Base-by-base conservation (phyloP, 2,329 filamentous ascomycete genomes). In the Cladosporium austrohemisphaericum region DNA sequence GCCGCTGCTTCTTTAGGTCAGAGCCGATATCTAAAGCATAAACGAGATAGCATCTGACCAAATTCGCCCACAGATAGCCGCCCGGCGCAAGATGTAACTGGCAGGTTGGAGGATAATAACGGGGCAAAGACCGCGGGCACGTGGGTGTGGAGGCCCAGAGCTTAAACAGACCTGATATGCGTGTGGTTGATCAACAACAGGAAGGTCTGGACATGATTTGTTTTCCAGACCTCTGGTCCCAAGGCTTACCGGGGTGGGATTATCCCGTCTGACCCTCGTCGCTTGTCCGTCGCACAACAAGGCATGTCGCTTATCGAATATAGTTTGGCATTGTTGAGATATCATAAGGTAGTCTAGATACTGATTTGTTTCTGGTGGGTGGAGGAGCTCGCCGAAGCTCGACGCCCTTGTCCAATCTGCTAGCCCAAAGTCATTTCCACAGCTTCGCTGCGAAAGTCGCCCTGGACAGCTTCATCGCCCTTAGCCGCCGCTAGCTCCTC, bases 401-500 rank as follows among this genome's bases (percentile, higher is more conserved):
- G n/a, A n/a, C n/a, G n/a, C n/a, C n/a, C n/a, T n/a, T n/a, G n/a
- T n/a, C n/a, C n/a, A n/a, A n/a, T n/a, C n/a, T 18, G 26, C 38
- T 41, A 41, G 38, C 38, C 38, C 14, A 47, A 13, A 14, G 19
- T 26, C 47, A 50, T 50, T 35, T 50, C 47, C 29, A 50, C 32
- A 23, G 22, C 28, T 22, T 49, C 29, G 49, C 50, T 55, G 28
- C 41, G 29, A 13, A 56, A 56, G 9, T 32, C 23, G 14, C 37
- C 55, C 26, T 50, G 35, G 51, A 55, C 16, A 2, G 50, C 47
- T 23, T 41, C 49, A 14, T 51, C 49, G 19, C 57, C 56, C n/a
- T 25, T 49, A 48, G 58, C 49, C 5, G 43, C 48, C 3, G 44
- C 37, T 33, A 60, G 44, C 22, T 66, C 54, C 36, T 52, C 50